Percentiles rank a stretch among this genome's conserved stretches.
Evolutionary conservation across 2,329 filamentous ascomycete genomes (phyloP).

Genomic region (Microsporum audouinii): DNA sequence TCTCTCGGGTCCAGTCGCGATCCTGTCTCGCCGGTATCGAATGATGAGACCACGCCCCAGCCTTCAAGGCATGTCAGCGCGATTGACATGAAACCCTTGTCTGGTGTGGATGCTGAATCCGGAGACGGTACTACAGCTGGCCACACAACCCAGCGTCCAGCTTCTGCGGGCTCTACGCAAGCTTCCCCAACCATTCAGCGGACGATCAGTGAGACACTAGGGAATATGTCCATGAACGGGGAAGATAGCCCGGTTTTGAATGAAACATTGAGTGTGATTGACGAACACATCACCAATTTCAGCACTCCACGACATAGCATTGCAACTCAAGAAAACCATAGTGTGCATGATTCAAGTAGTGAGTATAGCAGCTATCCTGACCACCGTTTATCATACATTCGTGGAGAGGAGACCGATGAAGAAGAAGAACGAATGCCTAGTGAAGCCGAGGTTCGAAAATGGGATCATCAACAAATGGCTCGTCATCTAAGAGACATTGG

Average conservation of each 20-base stretch:
- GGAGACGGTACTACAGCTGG: conserved; percentile 3
- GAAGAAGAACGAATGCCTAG: conserved; percentile 66
- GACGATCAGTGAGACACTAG: conserved; percentile 36
- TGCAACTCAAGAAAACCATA: conserved; percentile 41
- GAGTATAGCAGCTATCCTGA: conserved; percentile 75
- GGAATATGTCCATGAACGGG: conserved; percentile 42
- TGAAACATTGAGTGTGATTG: conserved; percentile 88
- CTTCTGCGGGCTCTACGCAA: neutral
- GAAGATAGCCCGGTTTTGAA: conserved; percentile 72
- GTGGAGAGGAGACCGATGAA: conserved; percentile 74
- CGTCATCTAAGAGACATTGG: conserved; percentile 77
- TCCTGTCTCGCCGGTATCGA: conserved; percentile 20
- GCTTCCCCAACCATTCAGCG: conserved; percentile 30
- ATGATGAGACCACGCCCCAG: conserved; percentile 31
- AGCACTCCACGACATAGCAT: conserved; percentile 48
- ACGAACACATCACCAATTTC: conserved; percentile 92
- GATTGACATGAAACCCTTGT: conserved; percentile 20
- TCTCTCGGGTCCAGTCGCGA: conserved; percentile 6
- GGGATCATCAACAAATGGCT: conserved; percentile 72
- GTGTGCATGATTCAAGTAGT: conserved; percentile 66
- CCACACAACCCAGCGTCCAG: conserved; percentile 9
- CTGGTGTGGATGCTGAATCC: conserved; percentile 8
- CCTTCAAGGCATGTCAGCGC: conserved; percentile 30
- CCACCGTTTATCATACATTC: conserved; percentile 76
- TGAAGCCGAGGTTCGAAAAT: conserved; percentile 62